Evolutionary conservation across 768 basidiomycete genomes (phyloP), one percentile per base, ranked within the genome.

Genomic region (Cystoderma amianthinum): DNA sequence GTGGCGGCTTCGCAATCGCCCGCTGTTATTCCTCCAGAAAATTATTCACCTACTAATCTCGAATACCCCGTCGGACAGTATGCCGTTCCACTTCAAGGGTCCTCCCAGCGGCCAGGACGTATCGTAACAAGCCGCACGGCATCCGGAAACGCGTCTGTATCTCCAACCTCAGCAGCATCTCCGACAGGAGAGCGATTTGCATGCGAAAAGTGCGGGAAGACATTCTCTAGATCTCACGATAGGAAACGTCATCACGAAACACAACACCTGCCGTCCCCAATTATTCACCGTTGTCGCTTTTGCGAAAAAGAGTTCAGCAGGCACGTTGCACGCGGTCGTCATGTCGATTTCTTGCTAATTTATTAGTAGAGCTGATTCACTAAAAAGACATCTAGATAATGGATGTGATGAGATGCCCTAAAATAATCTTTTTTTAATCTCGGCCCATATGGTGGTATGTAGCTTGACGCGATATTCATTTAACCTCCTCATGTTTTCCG

Each of bases 281-380:
- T 78, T 43, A 63, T 76, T 49, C 85, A 89, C 57, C 72, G 70
- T 39, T 89, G 87, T 61, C 73, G 72, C 19, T 80, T 68, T 56
- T 89, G 87, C 60, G 70, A 73, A 50, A 88, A 87, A 61, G 80
- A 80, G 54, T 87, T 88, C 57, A 85, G 83, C 63, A 77, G 87
- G 58, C 73, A 63, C 39, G 67, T 45, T 41, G 47, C 48, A 45
- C 32, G 24, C 28, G 42, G 37, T 40, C 42, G 43, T 38, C 39
- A 40, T 45, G 19, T 32, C 46, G 33, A 42, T 23, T 38, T 39
- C 28, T 43, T 39, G 44, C 39, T 36, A 47, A 44, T 42, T 28
- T 44, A 9, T 9, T 30, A 30, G 15, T n/a, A 71, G 69, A 47
- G 66, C 67, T 37, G 84, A 85, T 63, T 89, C 87, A 44, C 68